A percentile compares a stretch with the other conserved stretches of the same genome.
phyloP scores from a whole-genome alignment of 1,284 basidiomycete species.

The Ceratobasidium sp. region DNA sequence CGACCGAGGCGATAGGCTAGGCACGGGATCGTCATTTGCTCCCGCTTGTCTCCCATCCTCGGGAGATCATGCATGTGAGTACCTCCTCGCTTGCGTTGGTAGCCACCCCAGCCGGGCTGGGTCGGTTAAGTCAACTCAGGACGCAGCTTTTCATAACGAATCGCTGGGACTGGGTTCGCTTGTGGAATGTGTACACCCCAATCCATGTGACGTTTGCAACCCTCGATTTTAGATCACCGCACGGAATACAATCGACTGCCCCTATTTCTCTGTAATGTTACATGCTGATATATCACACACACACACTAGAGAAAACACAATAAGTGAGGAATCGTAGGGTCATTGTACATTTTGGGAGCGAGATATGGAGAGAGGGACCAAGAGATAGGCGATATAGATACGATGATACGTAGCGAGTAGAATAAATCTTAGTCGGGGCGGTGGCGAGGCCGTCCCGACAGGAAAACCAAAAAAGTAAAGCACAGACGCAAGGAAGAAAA shows the following conservation, averaged over 20 bases:
- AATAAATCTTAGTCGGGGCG: conserved; percentile 36
- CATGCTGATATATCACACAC: conserved; percentile 29
- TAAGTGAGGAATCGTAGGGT: conserved; percentile 26
- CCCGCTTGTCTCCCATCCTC: no score
- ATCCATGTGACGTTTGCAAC: not conserved
- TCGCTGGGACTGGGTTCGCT: not conserved
- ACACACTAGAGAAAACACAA: conserved; percentile 20
- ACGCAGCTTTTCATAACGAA: not conserved
- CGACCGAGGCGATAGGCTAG: not conserved
- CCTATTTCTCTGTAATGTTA: conserved; percentile 31
- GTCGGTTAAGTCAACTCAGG: not conserved
- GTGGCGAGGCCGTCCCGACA: not conserved
- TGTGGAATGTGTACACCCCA: not conserved
- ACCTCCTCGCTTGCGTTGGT: not conserved
- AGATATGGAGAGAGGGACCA: conserved; percentile 16
- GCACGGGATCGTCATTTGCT: not conserved
- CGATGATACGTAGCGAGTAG: not conserved
- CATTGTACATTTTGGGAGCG: conserved; percentile 34
- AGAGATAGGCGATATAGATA: conserved; percentile 34
- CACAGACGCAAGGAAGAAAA: not conserved
- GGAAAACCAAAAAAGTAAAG: conserved; percentile 11
- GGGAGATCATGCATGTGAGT: no score
- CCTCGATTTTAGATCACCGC: conserved; percentile 34
- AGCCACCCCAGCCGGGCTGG: not conserved
- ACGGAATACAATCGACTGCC: conserved; percentile 19